These are phyloP conservation scores for Golubevia sp. DNA, from an alignment of 1,284 basidiomycete species.

Conservation along the genomic window DNA sequence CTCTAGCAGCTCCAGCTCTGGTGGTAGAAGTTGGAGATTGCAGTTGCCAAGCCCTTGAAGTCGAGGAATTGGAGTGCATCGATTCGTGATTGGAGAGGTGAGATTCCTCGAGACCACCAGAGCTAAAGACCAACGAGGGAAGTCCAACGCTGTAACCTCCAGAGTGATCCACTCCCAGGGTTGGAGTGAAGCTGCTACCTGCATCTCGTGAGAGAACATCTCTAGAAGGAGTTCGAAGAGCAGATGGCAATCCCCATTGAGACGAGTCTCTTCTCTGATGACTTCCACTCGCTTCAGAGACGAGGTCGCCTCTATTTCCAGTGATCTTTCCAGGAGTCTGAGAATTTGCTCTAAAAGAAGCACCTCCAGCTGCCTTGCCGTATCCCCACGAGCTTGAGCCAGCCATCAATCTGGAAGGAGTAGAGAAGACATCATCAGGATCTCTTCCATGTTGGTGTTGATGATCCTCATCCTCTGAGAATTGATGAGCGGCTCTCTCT, in stretches of 20 bases:
- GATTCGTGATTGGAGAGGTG: background rate
- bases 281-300: conserved; percentile 23
- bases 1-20: conserved; percentile 14
- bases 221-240: background rate
- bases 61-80: background rate
- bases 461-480: conserved; percentile 13
- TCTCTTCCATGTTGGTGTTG: conserved; percentile 20
- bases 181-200: background rate
- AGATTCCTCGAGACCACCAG: conserved; percentile 6
- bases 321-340: conserved; percentile 8
- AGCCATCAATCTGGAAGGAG: conserved; percentile 31
- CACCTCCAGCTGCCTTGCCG: conserved; percentile 14
- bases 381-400: conserved; percentile 27
- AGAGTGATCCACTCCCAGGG: background rate
- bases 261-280: conserved; percentile 15
- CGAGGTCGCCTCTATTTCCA: conserved; percentile 23
- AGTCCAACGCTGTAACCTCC: background rate
- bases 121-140: conserved; percentile 26
- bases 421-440: conserved; percentile 37
- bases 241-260: background rate
- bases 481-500: background rate
- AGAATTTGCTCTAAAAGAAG: conserved; percentile 24
- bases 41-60: conserved; percentile 23
- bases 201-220: background rate
- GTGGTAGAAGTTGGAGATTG: conserved; percentile 36